Conservation (phyloP, 169 alveolate genomes). For the Amoebophrya sp. region DNA sequence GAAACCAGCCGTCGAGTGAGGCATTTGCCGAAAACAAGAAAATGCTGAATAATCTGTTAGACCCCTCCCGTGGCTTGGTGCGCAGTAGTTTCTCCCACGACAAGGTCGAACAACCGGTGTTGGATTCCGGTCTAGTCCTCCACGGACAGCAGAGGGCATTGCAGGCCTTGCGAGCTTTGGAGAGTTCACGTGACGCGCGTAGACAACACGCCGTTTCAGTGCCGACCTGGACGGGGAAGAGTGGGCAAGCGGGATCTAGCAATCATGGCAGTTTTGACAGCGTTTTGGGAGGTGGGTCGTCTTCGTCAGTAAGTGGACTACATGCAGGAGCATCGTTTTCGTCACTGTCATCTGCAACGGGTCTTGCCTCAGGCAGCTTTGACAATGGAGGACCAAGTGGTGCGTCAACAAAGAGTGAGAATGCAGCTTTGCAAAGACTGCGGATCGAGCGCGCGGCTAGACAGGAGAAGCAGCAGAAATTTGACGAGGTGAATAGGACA, state of each 20-base stretch:
- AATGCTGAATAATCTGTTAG: neutral
- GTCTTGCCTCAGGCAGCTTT: too few species aligned
- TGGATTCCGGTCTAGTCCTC: neutral
- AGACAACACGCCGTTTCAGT: neutral
- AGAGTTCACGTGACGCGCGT: neutral
- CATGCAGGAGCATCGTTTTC: neutral
- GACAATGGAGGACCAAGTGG: too few species aligned
- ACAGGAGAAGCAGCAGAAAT: neutral
- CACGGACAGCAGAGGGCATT: neutral
- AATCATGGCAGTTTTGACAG: neutral
- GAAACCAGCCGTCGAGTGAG: neutral
- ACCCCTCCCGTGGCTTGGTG: neutral
- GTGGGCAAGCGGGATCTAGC: slow-evolving; percentile 34
- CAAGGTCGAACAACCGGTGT: neutral
- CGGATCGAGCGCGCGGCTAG: neutral
- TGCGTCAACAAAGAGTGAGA: neutral
- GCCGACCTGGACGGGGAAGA: slow-evolving; percentile 47
- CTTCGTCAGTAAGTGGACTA: neutral
- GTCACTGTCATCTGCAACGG: too few species aligned
- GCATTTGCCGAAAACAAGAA: neutral
- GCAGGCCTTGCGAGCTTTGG: neutral
- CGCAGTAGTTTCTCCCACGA: neutral
- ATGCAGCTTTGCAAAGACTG: neutral
- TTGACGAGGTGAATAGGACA: neutral
- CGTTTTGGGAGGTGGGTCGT: neutral